Evolutionary conservation across 208 protist genomes (phyloP), one percentile per base, ranked within the genome.

Genomic region (Wallacemonas sp.): DNA sequence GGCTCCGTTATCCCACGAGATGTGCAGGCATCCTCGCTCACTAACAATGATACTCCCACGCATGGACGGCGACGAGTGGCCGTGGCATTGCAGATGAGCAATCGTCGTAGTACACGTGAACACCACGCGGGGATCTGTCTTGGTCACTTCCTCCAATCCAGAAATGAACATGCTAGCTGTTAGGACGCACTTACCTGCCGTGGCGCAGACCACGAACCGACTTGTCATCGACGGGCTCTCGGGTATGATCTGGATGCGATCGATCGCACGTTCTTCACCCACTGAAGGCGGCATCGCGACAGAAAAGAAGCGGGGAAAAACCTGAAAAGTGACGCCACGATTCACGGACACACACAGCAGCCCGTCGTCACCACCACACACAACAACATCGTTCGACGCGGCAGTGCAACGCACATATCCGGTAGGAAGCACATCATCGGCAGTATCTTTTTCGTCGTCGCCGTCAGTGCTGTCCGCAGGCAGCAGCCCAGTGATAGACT

Each of bases 281-380:
- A 17, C 39, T 2, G 6, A n/a, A 28, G 22, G 11, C n/a, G 3
- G 31, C 22, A 66, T 17, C 41, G 44, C 61, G 2, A 30, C 60
- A 9, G 30, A 72, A 27, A 62, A 24, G 21, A 66, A 62, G 51
- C 59, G 55, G 22, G 68, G 56, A 17, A 82, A 26, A 14, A 5
- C 33, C 19, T 19, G 31, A 70, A 91, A 91, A 1, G 62, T 80
- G 11, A 91, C 73, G 39, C 88, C 88, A 24, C 79, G 72, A 55
- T 94, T 79, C n/a, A 62, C 71, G 1, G 84, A 91, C 46, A 91
- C 71, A 9, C 76, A 73, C n/a, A 94, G 67, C 54, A 88, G 83
- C 22, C 68, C 75, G 30, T 62, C 19, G 6, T 36, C 62, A 0
- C 82, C 84, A 66, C 77, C 80, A 6, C 90, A 47, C 8, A 74